Evolutionary conservation across 352 stramenopile species (phyloP), one percentile per base, ranked within the genome.

Genomic region (Globisporangium viniferum): DNA sequence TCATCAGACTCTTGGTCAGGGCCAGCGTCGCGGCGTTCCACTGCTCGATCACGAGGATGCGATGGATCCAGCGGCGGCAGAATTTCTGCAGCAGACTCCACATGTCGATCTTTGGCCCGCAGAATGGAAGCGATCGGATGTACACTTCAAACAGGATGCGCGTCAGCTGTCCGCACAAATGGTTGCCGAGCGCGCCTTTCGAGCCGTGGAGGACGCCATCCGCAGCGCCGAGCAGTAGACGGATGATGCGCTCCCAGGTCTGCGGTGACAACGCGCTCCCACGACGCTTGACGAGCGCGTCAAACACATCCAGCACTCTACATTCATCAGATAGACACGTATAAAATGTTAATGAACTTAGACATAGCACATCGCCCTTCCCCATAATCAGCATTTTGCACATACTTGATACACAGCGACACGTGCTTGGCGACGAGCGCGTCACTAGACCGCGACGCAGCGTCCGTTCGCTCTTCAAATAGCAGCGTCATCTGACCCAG

Each of bases 41-140:
- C 68, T 96, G 88, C 71, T 96, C 88, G 15, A 96, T 90, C 22
- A 96, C 88, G n/a, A 92, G 57, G 8, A 80, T 75, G n/a, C 88
- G 85, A 58, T 96, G 88, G 58, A 93, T 93, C 88, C 88, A 94
- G 8, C 88, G 84, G 0, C 88, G 82, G 55, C 87, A 96, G 63
- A 96, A 96, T 59, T 94, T 96, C 59, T 94, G 86, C 62, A 96
- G 59, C 44, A 96, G 60, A 51, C 81, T 84, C 86, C 86, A 96
- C 6, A 88, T 72, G 31, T 96, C 88, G 39, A 86, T 81, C 33
- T 83, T 75, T 6, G 88, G 85, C 7, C 88, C 88, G 39, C 86
- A 94, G 27, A 84, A 71, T 15, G 75, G 71, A 31, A 96, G 70
- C 33, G 88, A 94, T 39, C 86, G 80, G 58, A 93, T 54, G 70